A percentile compares a stretch with the other conserved stretches of the same genome.
phyloP scores from a whole-genome alignment of 1,139 yeast genomes.

The Diutina neorugosa region DNA sequence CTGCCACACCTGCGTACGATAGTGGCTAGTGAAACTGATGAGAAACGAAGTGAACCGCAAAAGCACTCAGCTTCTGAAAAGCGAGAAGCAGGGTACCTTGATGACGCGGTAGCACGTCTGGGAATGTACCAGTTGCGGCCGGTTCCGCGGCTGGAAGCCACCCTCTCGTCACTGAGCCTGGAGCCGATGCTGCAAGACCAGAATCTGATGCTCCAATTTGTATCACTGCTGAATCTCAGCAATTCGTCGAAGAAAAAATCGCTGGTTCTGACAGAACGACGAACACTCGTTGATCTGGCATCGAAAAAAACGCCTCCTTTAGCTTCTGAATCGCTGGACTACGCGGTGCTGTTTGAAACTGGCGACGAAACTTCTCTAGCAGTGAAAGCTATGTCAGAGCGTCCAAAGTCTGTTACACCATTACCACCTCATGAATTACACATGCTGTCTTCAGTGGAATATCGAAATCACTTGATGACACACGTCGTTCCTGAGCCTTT shows the following conservation, averaged over 20 bases:
- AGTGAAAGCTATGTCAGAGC: neutral
- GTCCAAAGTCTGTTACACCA: neutral
- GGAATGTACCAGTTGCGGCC: neutral
- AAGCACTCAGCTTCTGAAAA: neutral
- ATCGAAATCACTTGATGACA: neutral
- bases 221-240: neutral
- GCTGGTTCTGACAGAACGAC: neutral
- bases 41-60: neutral
- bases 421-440: neutral
- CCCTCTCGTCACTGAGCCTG: neutral
- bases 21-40: neutral
- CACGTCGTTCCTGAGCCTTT: neutral
- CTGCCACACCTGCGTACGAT: neutral
- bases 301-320: neutral
- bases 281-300: neutral
- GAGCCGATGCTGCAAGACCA: neutral
- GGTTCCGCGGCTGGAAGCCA: conserved; percentile 3
- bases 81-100: neutral
- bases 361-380: neutral
- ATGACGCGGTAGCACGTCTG: conserved; percentile 1
- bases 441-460: conserved; percentile 4
- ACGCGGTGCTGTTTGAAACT: neutral
- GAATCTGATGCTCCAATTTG: neutral
- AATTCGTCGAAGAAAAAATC: neutral
- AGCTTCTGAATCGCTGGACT: neutral